Evolutionary conservation across 78 protist species (phyloP), one percentile per base, ranked within the genome.

Genomic region (Creolimax fragrantissima): DNA sequence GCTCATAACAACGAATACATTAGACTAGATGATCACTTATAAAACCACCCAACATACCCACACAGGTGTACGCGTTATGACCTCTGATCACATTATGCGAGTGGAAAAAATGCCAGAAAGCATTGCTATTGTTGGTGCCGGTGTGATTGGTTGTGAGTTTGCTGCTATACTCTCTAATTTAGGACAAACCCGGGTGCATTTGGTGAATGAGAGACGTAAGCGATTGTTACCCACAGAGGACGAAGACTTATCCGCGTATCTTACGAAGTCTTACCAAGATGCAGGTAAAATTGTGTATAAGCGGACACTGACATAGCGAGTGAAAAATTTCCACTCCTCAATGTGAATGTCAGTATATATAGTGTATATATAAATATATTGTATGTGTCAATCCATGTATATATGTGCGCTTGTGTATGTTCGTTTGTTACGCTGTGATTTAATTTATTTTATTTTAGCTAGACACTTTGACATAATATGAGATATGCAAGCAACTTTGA

Each of bases 201-300:
- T 90, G 5, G 5, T 90, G n/a, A 58, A 90, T 36, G 81, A 90
- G 35, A 17, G 90, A 4, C 32, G 37, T 17, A 3, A 67, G 41
- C 92, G 92, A 5, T 41, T 90, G 43, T 36, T 90, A 85, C 92
- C 92, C 3, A 58, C 81, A 24, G 92, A 90, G 35, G 92, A 90
- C 85, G 85, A 4, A 24, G 92, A 90, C 43, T 4, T 90, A 35
- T 24, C 92, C 2, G 3, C 24, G 42, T 45, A 39, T 43, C 35
- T 90, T 41, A 11, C 85, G 3, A 3, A 3, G 5, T 2, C 7
- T 11, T 35, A 90, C 24, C 85, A 74, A 85, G 83, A 58, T 47
- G 74, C 74, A 47, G 7, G 11, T 11, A 47, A 24, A 47, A 24
- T 47, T 47, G 11, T 47, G 7, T 47, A 47, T 47, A 47, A 24